Base-by-base conservation (phyloP, 169 alveolate genomes). In the Cryptosporidium canis region DNA sequence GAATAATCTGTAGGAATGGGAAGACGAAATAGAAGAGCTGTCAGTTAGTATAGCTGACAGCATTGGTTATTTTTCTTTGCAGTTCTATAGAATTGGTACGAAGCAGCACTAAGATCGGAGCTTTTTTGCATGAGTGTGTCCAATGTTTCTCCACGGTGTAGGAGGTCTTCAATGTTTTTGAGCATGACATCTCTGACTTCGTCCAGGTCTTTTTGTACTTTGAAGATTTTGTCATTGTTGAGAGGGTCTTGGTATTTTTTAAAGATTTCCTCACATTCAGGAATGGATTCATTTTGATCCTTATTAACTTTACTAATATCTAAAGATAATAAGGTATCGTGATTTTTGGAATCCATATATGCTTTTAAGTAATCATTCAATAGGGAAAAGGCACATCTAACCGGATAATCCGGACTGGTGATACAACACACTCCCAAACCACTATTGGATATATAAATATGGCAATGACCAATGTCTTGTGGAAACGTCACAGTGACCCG, bases 141-240 rank as follows among this genome's bases (percentile, higher is more conserved):
- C 29, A 97, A 93, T 53, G 94, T 95, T 90, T 97, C 99, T 16
- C 99, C 99, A 85, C 98, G 92, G 90, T 95, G 96, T 83, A 97
- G 93, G 21, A 97, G 56, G 83, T 96, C 96, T 51, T 77, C 93
- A 45, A 93, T 93, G 83, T 90, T 92, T 45, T 72, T 91, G 66
- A 91, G 93, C 96, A 94, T 91, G 53, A 94, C 95, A 8, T 92
- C 95, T 33, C 92, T 83, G 7, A 97, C 98, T 91, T 97, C 98
- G 63, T 96, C 97, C 71, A 97, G 92, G 47, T 96, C 98, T 56
- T 93, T 92, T 90, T 97, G 97, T 31, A 97, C 96, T 67, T 95
- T 94, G 63, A 94, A 90, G 2, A 97, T 70, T 58, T 95, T 95
- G 87, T 97, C 99, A 9, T 97, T 98, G 66, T 97, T 97, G 31